Base-by-base conservation (phyloP, 176 grass and related monocot species). In the Triticum turgidum region DNA sequence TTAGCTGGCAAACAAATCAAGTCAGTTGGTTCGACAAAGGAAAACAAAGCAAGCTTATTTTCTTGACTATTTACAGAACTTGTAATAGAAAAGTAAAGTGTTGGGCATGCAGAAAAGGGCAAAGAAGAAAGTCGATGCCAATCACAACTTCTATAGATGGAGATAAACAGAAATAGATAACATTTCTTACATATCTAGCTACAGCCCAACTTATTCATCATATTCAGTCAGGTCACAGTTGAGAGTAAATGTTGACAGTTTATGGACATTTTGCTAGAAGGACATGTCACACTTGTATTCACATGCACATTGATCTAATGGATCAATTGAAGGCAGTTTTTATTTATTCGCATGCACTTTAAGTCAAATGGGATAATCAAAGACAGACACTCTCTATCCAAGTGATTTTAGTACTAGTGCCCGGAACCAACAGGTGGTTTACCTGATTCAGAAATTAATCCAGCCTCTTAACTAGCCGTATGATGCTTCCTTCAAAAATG, bases 371-470 rank as follows among this genome's bases (percentile, higher is more conserved):
- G 13, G 3, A 73, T 21, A 83, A 83, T 45, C 52, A 62, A 74
- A 45, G 81, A 24, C 22, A 84, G 14, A 20, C 18, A 32, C 34
- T 84, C 41, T 47, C 71, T 65, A 18, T 65, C 41, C 2, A 56
- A 78, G n/a, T 68, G 62, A 54, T 78, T 67, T 85, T 38, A n/a
- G 61, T 78, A 67, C 25, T 82, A 24, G 4, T 44, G 77, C 49
- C 14, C 20, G 9, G 83, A 64, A 9, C 27, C 14, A 49, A 87
- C 15, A 49, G 15, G 77, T 59, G 51, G 68, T 64, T n/a, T 85
- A 97, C 97, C 97, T 99, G 97, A 91, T 99, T 97, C 83, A 99
- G 87, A 92, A 99, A 99, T 85, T 99, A 94, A 92, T 97, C 92
- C 73, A 99, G 80, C 82, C 97, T 92, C 88, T 94, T 93, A 49